Conservation (phyloP, 2,329 filamentous ascomycete species). For the Alternaria brassicae region DNA sequence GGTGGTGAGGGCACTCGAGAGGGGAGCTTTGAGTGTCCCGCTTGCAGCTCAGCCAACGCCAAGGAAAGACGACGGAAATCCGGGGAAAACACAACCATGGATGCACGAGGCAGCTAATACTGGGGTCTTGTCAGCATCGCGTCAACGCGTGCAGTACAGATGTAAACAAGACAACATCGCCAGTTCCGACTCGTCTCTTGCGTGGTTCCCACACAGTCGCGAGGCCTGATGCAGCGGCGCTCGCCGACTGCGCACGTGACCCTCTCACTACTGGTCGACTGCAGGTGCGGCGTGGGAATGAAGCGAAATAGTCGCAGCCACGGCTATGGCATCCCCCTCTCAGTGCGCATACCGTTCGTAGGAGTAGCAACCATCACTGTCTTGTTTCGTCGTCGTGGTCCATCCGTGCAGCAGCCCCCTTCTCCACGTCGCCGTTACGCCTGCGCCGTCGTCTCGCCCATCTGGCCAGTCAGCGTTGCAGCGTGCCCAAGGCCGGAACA, state of each 20-base stretch:
- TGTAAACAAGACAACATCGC: neutral
- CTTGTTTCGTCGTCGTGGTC: conserved; percentile 6
- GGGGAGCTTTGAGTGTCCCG: conserved; percentile 21
- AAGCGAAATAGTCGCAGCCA: conserved; percentile 15
- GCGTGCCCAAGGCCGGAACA: conserved; percentile 35
- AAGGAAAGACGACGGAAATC: conserved; percentile 10
- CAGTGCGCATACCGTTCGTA: neutral
- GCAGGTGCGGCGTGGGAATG: conserved; percentile 19
- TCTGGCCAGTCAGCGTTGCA: conserved; percentile 39
- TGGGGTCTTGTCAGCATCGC: neutral
- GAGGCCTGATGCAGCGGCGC: neutral
- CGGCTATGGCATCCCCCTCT: neutral
- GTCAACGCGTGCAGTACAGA: neutral
- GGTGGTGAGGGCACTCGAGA: conserved; percentile 25
- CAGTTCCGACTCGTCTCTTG: neutral
- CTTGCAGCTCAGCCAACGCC: conserved; percentile 23
- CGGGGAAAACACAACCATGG: conserved; percentile 18
- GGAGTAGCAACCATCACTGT: neutral
- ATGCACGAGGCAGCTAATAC: conserved; percentile 12
- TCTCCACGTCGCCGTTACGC: conserved; percentile 30
- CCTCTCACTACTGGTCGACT: neutral
- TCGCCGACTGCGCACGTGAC: conserved; percentile 24
- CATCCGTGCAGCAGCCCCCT: conserved; percentile 9
- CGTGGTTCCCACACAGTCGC: neutral
- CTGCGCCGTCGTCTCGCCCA: conserved; percentile 22